Evolutionary conservation across 306 rosid species (phyloP).

Genomic region (Crotalaria pallida): DNA sequence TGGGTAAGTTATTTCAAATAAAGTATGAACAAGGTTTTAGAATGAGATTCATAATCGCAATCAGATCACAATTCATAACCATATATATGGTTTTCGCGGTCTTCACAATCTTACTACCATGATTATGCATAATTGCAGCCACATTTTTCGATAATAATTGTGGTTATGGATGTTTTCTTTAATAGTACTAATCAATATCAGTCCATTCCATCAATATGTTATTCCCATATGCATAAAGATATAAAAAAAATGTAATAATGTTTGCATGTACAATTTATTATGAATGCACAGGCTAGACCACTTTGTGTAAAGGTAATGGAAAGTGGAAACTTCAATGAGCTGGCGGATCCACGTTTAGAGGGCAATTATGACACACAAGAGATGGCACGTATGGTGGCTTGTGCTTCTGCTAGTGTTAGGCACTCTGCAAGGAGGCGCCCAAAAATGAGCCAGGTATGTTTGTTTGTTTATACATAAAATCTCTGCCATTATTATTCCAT

Average conservation of each 20-base stretch:
- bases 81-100: too few species aligned
- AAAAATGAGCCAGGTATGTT: constrained; percentile 84
- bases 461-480: not conserved
- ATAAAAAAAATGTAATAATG: not conserved
- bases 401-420: constrained; percentile 60
- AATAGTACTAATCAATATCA: not conserved
- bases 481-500: too few species aligned
- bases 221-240: too few species aligned
- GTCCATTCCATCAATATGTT: not conserved
- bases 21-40: too few species aligned
- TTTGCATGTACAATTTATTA: not conserved
- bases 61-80: too few species aligned
- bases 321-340: constrained; percentile 32
- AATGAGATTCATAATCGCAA: too few species aligned
- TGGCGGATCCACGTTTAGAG: constrained; percentile 60
- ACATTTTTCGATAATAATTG: too few species aligned
- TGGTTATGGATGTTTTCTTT: not conserved
- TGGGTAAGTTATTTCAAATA: constrained; percentile 51
- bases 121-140: too few species aligned
- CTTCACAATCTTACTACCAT: too few species aligned
- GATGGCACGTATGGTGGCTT: constrained; percentile 71
- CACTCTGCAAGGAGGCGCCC: constrained; percentile 73
- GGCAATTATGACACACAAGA: constrained; percentile 41
- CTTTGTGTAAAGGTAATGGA: constrained; percentile 46
- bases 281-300: constrained; percentile 68